Evolutionary conservation across 1,139 yeast species (phyloP).

Genomic region (Taphrina pruni): DNA sequence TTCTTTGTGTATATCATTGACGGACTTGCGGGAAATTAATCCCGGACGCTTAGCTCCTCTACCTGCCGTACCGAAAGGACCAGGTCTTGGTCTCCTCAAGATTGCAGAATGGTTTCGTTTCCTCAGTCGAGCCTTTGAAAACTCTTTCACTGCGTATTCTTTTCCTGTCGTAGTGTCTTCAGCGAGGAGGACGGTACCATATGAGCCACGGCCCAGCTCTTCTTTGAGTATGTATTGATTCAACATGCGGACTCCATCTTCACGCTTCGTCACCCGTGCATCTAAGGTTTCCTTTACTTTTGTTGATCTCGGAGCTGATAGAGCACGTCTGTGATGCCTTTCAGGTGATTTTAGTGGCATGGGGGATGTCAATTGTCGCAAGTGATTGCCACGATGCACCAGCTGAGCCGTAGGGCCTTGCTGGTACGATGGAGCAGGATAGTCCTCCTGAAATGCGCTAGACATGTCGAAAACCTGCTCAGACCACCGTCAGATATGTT

Average conservation of each 20-base stretch:
- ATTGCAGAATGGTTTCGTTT: conserved; percentile 58
- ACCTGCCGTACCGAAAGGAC: conserved; percentile 17
- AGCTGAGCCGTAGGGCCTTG: conserved; percentile 5
- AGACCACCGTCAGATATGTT: no score
- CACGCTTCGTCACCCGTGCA: conserved; percentile 50
- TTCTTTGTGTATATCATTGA: conserved; percentile 55
- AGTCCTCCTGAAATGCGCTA: conserved; percentile 30
- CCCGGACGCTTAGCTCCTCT: conserved; percentile 43
- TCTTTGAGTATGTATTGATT: conserved; percentile 65
- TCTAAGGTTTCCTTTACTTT: conserved; percentile 51
- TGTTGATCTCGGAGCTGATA: conserved; percentile 42
- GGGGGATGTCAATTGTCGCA: conserved; percentile 34
- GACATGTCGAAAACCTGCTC: background rate
- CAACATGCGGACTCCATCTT: conserved; percentile 51
- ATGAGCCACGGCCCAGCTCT: conserved; percentile 83
- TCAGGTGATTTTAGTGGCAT: conserved; percentile 43
- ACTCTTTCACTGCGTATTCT: conserved; percentile 75
- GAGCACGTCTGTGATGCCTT: conserved; percentile 45
- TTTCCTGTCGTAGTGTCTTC: conserved; percentile 59
- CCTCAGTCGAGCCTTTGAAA: conserved; percentile 53
- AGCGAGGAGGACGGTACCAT: conserved; percentile 87
- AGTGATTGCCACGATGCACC: conserved; percentile 9
- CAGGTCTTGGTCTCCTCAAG: conserved; percentile 48
- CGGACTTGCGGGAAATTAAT: conserved; percentile 50
- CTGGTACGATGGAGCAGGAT: conserved; percentile 25